phyloP scores from a whole-genome alignment of 2,329 filamentous ascomycete genomes.

The Chaetomium sp. region DNA sequence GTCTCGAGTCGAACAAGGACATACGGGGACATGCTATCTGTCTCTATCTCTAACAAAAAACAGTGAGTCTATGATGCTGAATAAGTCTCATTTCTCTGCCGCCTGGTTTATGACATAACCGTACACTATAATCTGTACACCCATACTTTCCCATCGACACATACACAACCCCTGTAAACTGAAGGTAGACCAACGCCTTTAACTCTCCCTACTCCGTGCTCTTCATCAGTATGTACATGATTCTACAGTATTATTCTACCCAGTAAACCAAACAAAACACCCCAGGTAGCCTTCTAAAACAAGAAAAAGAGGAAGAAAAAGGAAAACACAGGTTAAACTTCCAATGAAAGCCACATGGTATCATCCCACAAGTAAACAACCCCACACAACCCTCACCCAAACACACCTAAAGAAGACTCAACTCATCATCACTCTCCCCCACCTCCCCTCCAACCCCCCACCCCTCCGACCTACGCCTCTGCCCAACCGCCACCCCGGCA shows the following conservation, averaged over 20 bases:
- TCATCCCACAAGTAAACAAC: constrained; percentile 1
- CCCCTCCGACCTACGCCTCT: constrained; percentile 2
- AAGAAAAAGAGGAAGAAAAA: background rate
- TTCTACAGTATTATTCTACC: background rate
- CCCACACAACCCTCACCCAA: background rate
- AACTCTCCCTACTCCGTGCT: background rate
- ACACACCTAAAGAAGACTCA: constrained; percentile 25
- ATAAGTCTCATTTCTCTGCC: background rate
- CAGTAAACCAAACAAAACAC: background rate
- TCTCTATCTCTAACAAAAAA: background rate
- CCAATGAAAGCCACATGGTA: background rate
- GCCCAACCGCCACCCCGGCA: background rate
- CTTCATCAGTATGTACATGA: background rate
- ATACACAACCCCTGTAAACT: background rate
- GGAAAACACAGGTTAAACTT: background rate
- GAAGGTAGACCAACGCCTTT: background rate
- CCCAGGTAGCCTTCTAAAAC: background rate
- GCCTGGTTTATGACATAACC: background rate
- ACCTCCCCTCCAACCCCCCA: background rate
- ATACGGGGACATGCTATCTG: background rate
- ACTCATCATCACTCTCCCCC: constrained; percentile 28
- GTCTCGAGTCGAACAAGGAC: background rate
- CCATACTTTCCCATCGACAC: background rate
- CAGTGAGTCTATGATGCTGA: background rate
- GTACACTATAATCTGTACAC: too few relatives aligned